Evolutionary conservation across 1,284 basidiomycete species (phyloP), one percentile per base, ranked within the genome.

Genomic region (Irpex sp.): DNA sequence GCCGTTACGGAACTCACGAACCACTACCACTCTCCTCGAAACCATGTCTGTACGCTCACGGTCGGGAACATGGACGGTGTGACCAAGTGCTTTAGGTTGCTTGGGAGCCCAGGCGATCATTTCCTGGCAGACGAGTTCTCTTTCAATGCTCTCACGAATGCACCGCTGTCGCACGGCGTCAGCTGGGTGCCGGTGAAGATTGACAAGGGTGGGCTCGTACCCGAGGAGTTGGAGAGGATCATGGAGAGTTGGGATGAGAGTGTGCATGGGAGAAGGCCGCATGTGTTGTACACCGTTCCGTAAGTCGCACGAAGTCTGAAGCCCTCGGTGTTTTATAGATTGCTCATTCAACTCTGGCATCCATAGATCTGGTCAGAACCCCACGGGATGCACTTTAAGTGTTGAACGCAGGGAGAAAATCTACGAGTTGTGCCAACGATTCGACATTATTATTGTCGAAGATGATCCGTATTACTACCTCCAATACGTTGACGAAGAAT

Each of bases 121-220:
- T 78, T 81, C 66, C 71, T 81, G 42, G 73, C 75, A 7, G 80
- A 81, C 65, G 79, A 80, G 64, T 80, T 77, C 67, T 72, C 78
- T 9, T 81, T 80, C 67, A 73, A 70, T 37, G 73, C 72, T 49
- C 63, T 77, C 53, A 75, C 79, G 55, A 80, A 78, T 66, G 72
- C 72, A 1, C 76, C 77, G 2, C 67, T 77, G 4, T 65, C 76
- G 4, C 75, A 75, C 42, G 78, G 77, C 5, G 73, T 80, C 56
- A 75, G 71, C 28, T 80, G 79, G 75, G 74, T 74, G 6, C 75
- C 78, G 3, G 65, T 81, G 51, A 74, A 73, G 65, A 75, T 78
- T 61, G 79, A 81, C 67, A 69, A 71, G n/a, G 72, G 76, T 28
- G 79, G 79, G 4, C 70, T 81, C 56, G 72, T 80, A 53, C 79